These are phyloP conservation scores for Cinchona pubescens DNA, from an alignment of 257 asterid species.

Conservation along the genomic window DNA sequence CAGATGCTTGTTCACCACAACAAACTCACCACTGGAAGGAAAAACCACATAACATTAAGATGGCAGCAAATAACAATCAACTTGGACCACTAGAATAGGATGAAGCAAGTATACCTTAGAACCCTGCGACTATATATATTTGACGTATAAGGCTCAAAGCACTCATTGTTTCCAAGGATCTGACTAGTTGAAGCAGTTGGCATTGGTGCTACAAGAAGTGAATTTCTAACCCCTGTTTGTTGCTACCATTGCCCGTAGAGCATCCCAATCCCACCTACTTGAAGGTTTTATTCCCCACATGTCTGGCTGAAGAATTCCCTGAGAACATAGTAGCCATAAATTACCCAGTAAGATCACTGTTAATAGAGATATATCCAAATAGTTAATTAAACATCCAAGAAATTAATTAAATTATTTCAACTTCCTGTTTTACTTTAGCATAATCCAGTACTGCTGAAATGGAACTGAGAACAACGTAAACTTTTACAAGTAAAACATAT, in stretches of 20 bases:
- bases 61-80: background rate
- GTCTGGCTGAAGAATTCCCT: constrained; percentile 95
- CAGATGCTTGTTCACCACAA: constrained; percentile 96
- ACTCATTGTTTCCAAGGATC: constrained; percentile 96
- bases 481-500: background rate
- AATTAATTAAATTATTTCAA: background rate
- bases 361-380: background rate
- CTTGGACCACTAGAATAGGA: background rate
- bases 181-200: constrained; percentile 99
- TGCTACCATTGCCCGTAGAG: constrained; percentile 58
- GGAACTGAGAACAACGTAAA: background rate
- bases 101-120: constrained; percentile 46
- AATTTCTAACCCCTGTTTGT: constrained; percentile 75
- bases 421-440: background rate
- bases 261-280: constrained; percentile 84
- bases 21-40: constrained; percentile 79
- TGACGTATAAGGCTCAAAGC: constrained; percentile 97
- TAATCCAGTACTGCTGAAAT: background rate
- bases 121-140: constrained; percentile 93
- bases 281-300: constrained; percentile 94
- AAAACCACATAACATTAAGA: constrained; percentile 6
- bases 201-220: constrained; percentile 95
- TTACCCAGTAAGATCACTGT: background rate
- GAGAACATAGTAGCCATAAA: constrained; percentile 15
- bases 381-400: background rate